Conservation (phyloP, 139 green algal species). For the Coelastrella sp. region DNA sequence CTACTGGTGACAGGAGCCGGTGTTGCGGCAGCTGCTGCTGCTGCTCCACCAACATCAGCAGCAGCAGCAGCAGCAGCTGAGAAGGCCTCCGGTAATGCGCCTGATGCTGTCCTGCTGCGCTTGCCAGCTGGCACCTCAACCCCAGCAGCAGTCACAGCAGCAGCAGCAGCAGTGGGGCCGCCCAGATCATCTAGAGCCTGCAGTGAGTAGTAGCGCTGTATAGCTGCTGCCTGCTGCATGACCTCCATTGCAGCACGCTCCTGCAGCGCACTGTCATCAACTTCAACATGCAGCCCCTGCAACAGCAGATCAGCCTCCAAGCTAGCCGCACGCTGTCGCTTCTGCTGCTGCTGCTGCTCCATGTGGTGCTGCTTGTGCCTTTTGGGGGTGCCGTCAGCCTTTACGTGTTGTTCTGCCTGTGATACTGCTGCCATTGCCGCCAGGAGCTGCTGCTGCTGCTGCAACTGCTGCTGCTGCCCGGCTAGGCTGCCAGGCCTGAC, state of each 20-base stretch:
- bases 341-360: background rate
- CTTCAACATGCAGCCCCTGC: background rate
- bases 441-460: background rate
- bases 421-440: background rate
- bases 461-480: background rate
- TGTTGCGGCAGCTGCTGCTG: background rate
- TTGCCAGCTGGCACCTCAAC: background rate
- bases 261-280: background rate
- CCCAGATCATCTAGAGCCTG: background rate
- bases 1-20: background rate
- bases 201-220: background rate
- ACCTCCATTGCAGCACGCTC: background rate
- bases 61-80: too few relatives aligned
- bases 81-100: background rate
- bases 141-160: constrained; percentile 2
- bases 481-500: background rate
- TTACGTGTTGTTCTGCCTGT: too few relatives aligned
- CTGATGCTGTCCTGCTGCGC: background rate
- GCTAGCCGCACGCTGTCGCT: background rate
- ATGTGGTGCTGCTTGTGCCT: background rate
- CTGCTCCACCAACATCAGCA: background rate
- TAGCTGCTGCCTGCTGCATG: constrained; percentile 23
- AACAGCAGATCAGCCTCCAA: background rate
- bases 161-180: background rate
- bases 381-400: too few relatives aligned